Percentiles rank a stretch among this genome's conserved stretches.
Conservation (phyloP, 2,329 filamentous ascomycete species). For the Fusarium anguioides region DNA sequence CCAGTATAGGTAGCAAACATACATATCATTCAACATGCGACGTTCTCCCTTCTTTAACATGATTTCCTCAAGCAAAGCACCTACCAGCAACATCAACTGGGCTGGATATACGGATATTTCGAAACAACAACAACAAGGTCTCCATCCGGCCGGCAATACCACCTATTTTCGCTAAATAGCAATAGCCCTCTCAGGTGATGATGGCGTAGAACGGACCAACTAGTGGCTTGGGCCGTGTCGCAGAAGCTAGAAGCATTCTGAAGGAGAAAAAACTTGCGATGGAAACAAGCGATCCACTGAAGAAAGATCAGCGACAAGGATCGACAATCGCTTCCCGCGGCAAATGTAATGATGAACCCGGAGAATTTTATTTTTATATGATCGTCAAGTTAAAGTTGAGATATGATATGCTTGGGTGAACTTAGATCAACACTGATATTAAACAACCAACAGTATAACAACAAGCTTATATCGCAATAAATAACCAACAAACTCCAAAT, state of each 20-base stretch:
- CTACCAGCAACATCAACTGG: conserved; percentile 2
- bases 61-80: conserved; percentile 7
- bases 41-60: conserved; percentile 2
- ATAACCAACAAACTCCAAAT: neutral
- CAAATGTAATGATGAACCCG: no score
- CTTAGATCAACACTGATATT: no score
- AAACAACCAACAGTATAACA: no score
- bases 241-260: conserved; percentile 1
- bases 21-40: neutral
- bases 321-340: conserved; percentile 2
- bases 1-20: neutral
- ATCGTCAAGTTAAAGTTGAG: neutral
- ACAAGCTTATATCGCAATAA: neutral
- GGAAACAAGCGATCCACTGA: conserved; percentile 4
- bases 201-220: conserved; percentile 10
- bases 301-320: conserved; percentile 4
- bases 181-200: neutral
- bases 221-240: conserved; percentile 6
- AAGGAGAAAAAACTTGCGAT: neutral
- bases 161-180: neutral
- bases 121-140: conserved; percentile 13
- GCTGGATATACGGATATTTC: neutral
- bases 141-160: conserved; percentile 5
- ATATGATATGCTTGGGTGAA: neutral
- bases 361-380: neutral